Evolutionary conservation across 176 grass and related monocot genomes (phyloP).

Genomic region (Eremochloa ophiuroides): DNA sequence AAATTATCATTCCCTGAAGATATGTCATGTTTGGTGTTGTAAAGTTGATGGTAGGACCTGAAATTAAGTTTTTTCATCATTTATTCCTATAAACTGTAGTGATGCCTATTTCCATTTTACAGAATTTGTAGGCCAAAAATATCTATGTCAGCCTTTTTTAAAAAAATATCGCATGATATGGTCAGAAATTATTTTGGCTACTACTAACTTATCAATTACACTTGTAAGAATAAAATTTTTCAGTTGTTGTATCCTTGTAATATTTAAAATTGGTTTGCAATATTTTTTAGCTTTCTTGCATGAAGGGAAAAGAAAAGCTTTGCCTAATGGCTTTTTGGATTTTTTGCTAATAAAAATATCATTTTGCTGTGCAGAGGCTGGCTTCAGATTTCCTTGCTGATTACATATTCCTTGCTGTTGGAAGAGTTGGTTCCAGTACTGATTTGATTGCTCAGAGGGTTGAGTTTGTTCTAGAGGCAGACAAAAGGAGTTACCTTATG

Average conservation of each 20-base stretch:
- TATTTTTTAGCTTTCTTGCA: background rate
- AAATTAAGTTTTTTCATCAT: background rate
- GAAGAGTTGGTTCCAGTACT: slow-evolving; percentile 97
- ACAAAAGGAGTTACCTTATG: slow-evolving; percentile 96
- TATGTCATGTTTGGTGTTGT: background rate
- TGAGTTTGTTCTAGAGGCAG: slow-evolving; percentile 81
- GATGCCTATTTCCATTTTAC: background rate
- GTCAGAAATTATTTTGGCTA: background rate
- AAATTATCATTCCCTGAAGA: background rate
- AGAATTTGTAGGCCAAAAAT: background rate
- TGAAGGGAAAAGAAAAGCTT: background rate
- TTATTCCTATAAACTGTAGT: background rate
- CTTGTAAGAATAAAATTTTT: background rate
- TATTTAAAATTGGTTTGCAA: background rate
- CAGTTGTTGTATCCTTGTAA: background rate
- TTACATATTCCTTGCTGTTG: slow-evolving; percentile 95
- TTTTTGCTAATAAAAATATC: background rate
- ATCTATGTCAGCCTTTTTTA: background rate
- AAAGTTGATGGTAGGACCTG: background rate
- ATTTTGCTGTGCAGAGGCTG: slow-evolving; percentile 50
- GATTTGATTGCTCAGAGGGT: slow-evolving; percentile 96
- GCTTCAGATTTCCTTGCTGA: slow-evolving; percentile 80
- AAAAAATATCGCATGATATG: background rate
- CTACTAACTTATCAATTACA: background rate
- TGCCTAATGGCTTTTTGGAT: background rate